Conservation (phyloP, 805 yeast genomes). For the Kregervanrija delftensis region DNA sequence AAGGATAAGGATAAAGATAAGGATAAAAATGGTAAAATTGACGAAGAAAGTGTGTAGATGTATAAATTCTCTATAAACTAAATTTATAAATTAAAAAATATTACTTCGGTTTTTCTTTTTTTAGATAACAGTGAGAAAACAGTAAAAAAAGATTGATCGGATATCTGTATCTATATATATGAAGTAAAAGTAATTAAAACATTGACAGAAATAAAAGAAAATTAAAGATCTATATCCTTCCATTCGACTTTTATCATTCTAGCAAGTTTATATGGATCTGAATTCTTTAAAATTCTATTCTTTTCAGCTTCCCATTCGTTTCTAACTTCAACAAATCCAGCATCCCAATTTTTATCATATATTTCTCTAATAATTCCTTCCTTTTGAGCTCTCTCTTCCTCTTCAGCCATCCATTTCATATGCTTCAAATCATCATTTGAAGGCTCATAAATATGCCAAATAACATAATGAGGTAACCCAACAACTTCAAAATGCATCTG, state of each 20-base stretch:
- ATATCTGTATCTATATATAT: too few species aligned
- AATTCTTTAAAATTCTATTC: constrained; percentile 64
- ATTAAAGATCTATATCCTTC: constrained; percentile 46
- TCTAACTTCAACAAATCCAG: constrained; percentile 72
- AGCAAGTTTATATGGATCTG: constrained; percentile 47
- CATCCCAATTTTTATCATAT: constrained; percentile 66
- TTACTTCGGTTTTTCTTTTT: too few species aligned
- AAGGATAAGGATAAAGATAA: constrained; percentile 20
- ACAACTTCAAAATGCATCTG: constrained; percentile 81
- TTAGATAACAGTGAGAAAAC: too few species aligned
- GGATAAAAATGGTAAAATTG: constrained; percentile 4
- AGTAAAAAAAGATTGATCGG: too few species aligned
- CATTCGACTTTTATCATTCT: constrained; percentile 57
- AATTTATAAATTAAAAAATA: too few species aligned
- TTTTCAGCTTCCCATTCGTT: constrained; percentile 70
- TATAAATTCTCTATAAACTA: too few species aligned
- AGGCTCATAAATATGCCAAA: constrained; percentile 97
- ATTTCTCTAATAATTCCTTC: constrained; percentile 57
- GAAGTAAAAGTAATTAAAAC: too few species aligned
- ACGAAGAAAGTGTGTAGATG: too few species aligned
- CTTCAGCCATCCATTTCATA: constrained; percentile 86
- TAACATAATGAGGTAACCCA: constrained; percentile 90
- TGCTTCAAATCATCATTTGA: constrained; percentile 78
- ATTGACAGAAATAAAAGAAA: too few species aligned
- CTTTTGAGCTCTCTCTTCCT: constrained; percentile 59